phyloP scores from a whole-genome alignment of 208 protist genomes.

The Trypanosoma cruzi region DNA sequence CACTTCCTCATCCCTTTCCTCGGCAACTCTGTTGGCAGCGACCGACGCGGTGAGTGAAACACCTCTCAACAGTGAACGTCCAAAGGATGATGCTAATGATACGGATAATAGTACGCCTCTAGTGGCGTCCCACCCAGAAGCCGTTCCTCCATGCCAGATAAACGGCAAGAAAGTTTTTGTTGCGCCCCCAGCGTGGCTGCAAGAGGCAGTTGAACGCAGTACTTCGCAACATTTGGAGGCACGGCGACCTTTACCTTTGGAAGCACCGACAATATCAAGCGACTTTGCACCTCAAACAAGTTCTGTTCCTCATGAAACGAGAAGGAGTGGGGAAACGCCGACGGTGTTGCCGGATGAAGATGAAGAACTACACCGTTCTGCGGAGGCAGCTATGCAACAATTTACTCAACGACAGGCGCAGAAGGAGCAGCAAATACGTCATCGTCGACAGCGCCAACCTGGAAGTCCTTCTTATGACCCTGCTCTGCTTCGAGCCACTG shows the following conservation, averaged over 20 bases:
- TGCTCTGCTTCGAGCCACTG: neutral
- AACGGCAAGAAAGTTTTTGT: neutral
- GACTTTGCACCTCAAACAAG: neutral
- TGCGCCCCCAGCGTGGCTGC: neutral
- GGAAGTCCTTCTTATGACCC: neutral
- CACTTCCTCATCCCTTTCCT: neutral
- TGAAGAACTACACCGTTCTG: slow-evolving; percentile 1
- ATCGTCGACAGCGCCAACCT: neutral
- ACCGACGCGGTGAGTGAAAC: neutral
- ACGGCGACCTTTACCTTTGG: neutral
- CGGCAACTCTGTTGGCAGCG: neutral
- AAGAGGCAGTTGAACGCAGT: neutral
- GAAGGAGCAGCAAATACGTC: neutral
- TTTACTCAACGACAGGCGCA: slow-evolving; percentile 21
- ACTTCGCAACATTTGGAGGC: neutral
- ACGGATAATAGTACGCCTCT: neutral
- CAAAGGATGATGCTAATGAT: neutral
- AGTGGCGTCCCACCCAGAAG: neutral
- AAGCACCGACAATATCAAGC: neutral
- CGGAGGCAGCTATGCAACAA: slow-evolving; percentile 20
- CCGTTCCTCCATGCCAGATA: neutral
- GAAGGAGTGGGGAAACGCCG: neutral
- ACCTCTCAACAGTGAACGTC: neutral
- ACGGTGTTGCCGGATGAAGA: neutral
- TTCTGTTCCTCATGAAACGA: neutral